A percentile compares a stretch with the other conserved stretches of the same genome.
phyloP scores from a whole-genome alignment of 2,329 filamentous ascomycete species.

The Xylariales sp. region DNA sequence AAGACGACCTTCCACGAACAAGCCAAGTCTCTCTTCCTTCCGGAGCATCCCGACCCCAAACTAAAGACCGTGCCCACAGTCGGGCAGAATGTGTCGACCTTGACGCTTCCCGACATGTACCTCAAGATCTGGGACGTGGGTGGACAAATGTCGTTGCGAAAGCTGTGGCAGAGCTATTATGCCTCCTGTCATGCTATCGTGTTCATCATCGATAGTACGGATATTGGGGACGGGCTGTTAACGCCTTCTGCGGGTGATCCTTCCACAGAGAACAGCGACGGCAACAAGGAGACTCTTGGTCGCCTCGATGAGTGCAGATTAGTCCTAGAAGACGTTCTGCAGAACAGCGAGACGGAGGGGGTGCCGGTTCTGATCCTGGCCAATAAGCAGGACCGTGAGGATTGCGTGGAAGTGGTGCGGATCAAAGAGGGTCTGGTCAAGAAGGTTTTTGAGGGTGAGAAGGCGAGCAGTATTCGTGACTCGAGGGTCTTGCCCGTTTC shows the following conservation, averaged over 20 bases:
- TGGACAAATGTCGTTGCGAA: slow-evolving; percentile 82
- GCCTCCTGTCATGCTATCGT: slow-evolving; percentile 91
- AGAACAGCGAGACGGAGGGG: slow-evolving; percentile 81
- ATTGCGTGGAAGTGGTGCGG: slow-evolving; percentile 93
- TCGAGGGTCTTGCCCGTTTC: slow-evolving; percentile 87
- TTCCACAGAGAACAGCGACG: slow-evolving; percentile 4
- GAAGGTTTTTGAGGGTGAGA: slow-evolving; percentile 92
- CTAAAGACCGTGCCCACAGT: slow-evolving; percentile 92
- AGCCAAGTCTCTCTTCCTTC: slow-evolving; percentile 82
- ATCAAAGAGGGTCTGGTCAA: slow-evolving; percentile 97
- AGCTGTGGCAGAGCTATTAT: slow-evolving; percentile 96
- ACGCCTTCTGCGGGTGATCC: slow-evolving; percentile 22
- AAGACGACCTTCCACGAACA: slow-evolving; percentile 98
- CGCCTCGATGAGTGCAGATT: slow-evolving; percentile 83
- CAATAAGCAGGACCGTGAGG: slow-evolving; percentile 97
- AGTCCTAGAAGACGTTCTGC: slow-evolving; percentile 85
- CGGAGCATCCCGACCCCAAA: slow-evolving; percentile 57
- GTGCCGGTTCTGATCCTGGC: slow-evolving; percentile 89
- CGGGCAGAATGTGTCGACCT: slow-evolving; percentile 91
- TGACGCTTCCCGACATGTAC: slow-evolving; percentile 90
- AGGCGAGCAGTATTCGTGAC: slow-evolving; percentile 79
- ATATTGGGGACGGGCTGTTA: slow-evolving; percentile 80
- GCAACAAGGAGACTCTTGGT: slow-evolving; percentile 39
- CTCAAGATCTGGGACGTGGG: slow-evolving; percentile 98
- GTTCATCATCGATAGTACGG: slow-evolving; percentile 93